Evolutionary conservation across 495 filamentous ascomycete genomes (phyloP).

Genomic region (Penicillium pancosmium): DNA sequence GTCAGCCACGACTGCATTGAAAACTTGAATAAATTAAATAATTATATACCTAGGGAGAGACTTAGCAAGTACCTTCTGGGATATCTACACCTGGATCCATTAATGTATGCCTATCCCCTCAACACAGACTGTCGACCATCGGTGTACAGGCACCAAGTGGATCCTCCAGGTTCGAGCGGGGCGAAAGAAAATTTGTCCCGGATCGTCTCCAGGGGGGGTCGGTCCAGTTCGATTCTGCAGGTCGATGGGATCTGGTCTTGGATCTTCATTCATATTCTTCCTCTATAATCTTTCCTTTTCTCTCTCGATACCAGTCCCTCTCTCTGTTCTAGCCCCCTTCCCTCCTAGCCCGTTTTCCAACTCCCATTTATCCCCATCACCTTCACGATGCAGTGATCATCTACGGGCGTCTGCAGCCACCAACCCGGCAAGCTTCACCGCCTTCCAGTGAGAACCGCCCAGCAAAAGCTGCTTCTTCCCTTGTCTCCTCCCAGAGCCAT

Average conservation of each 20-base stretch:
- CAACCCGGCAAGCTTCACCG: constrained; percentile 37
- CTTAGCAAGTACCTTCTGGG: too few relatives aligned
- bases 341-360: not conserved
- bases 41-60: too few relatives aligned
- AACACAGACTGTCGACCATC: not conserved
- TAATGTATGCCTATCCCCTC: too few relatives aligned
- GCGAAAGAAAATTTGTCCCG: constrained; percentile 38
- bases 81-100: too few relatives aligned
- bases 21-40: too few relatives aligned
- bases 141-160: constrained; percentile 28
- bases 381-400: not conserved
- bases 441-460: constrained; percentile 37
- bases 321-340: not conserved
- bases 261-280: not conserved
- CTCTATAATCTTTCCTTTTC: not conserved
- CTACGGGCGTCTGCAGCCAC: constrained; percentile 31
- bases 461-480: constrained; percentile 35
- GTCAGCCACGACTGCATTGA: too few relatives aligned
- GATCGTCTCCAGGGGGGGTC: constrained; percentile 19
- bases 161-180: constrained; percentile 31
- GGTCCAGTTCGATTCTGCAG: constrained; percentile 2
- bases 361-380: not conserved
- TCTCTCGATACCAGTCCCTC: not conserved
- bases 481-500: constrained; percentile 44
- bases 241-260: not conserved